A percentile compares a stretch with the other conserved stretches of the same genome.
phyloP scores from a whole-genome alignment of 164 flowering plant genomes.

The Chimonanthus praecox region DNA sequence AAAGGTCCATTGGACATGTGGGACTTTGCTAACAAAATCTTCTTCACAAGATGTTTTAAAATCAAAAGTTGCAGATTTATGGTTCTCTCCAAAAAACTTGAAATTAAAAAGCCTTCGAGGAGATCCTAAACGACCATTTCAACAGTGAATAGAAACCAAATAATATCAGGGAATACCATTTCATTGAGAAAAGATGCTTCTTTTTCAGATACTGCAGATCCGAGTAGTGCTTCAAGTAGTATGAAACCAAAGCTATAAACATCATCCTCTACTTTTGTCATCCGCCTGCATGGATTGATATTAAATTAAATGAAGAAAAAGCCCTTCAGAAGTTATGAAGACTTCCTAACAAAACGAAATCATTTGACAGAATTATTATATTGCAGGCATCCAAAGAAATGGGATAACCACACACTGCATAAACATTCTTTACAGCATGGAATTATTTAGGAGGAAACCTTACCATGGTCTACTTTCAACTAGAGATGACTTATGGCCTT shows the following conservation, averaged over 20 bases:
- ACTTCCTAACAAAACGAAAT: not conserved
- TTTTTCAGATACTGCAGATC: slow-evolving; percentile 51
- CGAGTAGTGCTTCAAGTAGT: slow-evolving; percentile 80
- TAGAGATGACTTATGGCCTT: slow-evolving; percentile 29
- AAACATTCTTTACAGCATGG: too few relatives aligned
- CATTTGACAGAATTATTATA: not conserved
- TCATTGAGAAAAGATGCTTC: slow-evolving; percentile 72
- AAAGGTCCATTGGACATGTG: too few relatives aligned
- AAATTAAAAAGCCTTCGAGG: too few relatives aligned
- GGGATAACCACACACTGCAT: too few relatives aligned
- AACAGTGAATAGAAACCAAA: not conserved
- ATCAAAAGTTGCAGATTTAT: too few relatives aligned
- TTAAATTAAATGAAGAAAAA: not conserved
- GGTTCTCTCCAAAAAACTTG: too few relatives aligned
- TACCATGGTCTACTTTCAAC: slow-evolving; percentile 34
- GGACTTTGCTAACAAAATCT: too few relatives aligned
- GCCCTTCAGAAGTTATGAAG: not conserved
- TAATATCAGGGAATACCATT: slow-evolving; percentile 49
- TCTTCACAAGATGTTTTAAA: too few relatives aligned
- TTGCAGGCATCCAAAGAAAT: too few relatives aligned
- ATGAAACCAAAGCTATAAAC: slow-evolving; percentile 87
- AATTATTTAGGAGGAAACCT: slow-evolving; percentile 8
- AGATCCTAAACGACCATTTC: not conserved
- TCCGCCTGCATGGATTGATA: slow-evolving; percentile 31
- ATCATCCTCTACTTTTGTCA: slow-evolving; percentile 50